phyloP scores from a whole-genome alignment of 2,329 filamentous ascomycete species.

The Coniochaeta pulveracea region DNA sequence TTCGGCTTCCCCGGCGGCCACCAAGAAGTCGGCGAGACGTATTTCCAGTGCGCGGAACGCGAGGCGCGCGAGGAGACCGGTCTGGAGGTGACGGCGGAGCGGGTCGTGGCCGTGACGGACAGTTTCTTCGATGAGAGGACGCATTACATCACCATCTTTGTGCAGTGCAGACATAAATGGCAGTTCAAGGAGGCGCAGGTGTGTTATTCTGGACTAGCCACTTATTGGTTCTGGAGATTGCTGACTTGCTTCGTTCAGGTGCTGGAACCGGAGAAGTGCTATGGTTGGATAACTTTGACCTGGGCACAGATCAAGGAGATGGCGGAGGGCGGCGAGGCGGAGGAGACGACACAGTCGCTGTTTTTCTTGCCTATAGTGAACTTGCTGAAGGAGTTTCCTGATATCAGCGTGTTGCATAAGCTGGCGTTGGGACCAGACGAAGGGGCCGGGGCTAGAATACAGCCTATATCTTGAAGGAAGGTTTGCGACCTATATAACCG shows the following conservation, averaged over 20 bases:
- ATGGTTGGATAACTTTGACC: conserved; percentile 34
- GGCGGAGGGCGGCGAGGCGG: conserved; percentile 15
- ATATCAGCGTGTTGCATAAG: conserved; percentile 10
- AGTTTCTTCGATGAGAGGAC: conserved; percentile 46
- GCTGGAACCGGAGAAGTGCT: conserved; percentile 39
- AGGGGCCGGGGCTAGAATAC: too few relatives aligned
- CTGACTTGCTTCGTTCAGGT: conserved; percentile 17
- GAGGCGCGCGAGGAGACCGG: conserved; percentile 64
- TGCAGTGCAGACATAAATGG: conserved; percentile 39
- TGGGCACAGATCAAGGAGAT: conserved; percentile 28
- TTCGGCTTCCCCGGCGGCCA: conserved; percentile 66
- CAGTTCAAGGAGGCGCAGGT: conserved; percentile 41
- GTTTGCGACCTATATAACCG: too few relatives aligned
- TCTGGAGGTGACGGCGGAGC: conserved; percentile 38
- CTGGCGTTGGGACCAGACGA: too few relatives aligned
- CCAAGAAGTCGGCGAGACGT: conserved; percentile 56
- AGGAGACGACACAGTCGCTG: too few relatives aligned
- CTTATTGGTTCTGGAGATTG: not conserved
- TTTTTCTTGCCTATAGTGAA: conserved; percentile 27
- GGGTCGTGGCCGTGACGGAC: conserved; percentile 53
- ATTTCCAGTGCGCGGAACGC: conserved; percentile 50
- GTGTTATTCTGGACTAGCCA: conserved; percentile 14
- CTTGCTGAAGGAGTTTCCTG: conserved; percentile 16
- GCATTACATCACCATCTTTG: conserved; percentile 67
- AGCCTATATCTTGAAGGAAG: too few relatives aligned